These are phyloP conservation scores for Stromatinia cepivora DNA, from an alignment of 2,329 filamentous ascomycete species.

Conservation along the genomic window DNA sequence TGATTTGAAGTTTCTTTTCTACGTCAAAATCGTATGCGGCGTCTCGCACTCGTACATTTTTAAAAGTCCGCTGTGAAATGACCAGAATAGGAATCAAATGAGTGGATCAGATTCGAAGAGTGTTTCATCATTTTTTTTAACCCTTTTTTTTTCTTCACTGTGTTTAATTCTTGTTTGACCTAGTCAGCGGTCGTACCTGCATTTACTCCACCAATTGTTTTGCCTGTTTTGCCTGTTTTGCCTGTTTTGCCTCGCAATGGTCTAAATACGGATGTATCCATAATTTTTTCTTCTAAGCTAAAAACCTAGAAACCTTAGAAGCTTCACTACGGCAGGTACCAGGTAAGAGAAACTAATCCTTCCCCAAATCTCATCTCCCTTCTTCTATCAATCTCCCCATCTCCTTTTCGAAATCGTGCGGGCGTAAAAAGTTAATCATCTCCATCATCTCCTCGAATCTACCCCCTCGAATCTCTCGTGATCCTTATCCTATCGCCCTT, in stretches of 20 bases:
- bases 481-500: constrained; percentile 1
- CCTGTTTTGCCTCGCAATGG: no score
- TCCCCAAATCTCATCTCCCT: neutral
- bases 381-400: neutral
- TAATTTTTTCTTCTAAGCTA: constrained; percentile 5
- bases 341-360: neutral
- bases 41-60: constrained; percentile 15
- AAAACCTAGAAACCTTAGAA: neutral
- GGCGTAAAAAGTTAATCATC: constrained; percentile 7
- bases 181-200: constrained; percentile 21
- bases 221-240: neutral
- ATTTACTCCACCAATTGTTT: constrained; percentile 23
- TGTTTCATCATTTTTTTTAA: constrained; percentile 12
- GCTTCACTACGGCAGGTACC: neutral
- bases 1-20: constrained; percentile 9
- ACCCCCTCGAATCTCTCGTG: neutral
- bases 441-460: neutral
- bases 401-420: neutral
- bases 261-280: constrained; percentile 16
- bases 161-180: neutral
- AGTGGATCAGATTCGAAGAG: constrained; percentile 16
- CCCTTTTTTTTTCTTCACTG: neutral
- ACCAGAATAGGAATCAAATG: neutral
- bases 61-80: neutral
- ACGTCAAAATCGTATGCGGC: constrained; percentile 5